Conservation (phyloP, 164 flowering plant species). For the Macadamia integrifolia region DNA sequence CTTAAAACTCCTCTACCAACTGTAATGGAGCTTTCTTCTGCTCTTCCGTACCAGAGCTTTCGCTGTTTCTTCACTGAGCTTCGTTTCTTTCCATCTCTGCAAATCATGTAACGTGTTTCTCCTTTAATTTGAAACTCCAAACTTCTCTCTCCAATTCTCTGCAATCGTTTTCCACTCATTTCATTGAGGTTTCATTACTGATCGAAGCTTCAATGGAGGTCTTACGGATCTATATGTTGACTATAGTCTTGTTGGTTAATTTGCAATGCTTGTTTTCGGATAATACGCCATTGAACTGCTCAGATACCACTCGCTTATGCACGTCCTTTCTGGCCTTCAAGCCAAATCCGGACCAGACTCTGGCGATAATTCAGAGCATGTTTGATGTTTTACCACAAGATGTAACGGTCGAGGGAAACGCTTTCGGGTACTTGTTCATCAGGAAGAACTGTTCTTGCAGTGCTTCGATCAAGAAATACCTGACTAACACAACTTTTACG, state of each 20-base stretch:
- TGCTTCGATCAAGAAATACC: constrained; percentile 33
- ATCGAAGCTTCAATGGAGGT: constrained; percentile 12
- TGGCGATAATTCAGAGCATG: constrained; percentile 63
- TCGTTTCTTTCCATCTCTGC: neutral
- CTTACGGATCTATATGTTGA: constrained; percentile 1
- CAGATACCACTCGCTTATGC: constrained; percentile 68
- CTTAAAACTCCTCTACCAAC: neutral
- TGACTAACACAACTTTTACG: constrained; percentile 70
- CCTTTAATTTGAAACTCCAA: too few species aligned
- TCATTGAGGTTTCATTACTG: neutral
- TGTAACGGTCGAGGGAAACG: constrained; percentile 43
- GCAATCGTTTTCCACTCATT: neutral
- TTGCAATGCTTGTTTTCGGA: constrained; percentile 9
- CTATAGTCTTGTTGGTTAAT: constrained; percentile 18
- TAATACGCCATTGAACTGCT: constrained; percentile 58
- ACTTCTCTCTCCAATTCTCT: neutral
- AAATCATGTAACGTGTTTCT: neutral
- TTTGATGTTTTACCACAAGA: constrained; percentile 68
- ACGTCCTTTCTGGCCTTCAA: constrained; percentile 72
- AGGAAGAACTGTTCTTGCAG: constrained; percentile 81
- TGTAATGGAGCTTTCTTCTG: neutral
- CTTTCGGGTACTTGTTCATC: constrained; percentile 38
- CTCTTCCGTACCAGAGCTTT: neutral
- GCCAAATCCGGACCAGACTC: constrained; percentile 41
- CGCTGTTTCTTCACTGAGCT: neutral